These are phyloP conservation scores for Sorghum bicolor DNA, from an alignment of 176 grass and related monocot species.

Conservation along the genomic window Sorghum_bicolor_NCBIv3 NC_012873.2:10890501-10891000, in stretches of 20 bases:
- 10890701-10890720: neutral
- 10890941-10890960: neutral
- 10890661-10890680: neutral
- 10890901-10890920: neutral
- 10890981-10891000: neutral
- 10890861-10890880: neutral
- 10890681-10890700: neutral
- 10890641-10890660: constrained; percentile 36
- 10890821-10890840: neutral
- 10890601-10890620: constrained; percentile 89
- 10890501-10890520: neutral
- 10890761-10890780: neutral
- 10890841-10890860: neutral
- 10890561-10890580: constrained; percentile 4
- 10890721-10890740: constrained; percentile 1
- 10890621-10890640: constrained; percentile 58
- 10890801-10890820: neutral
- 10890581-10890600: constrained; percentile 88
- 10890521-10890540: neutral
- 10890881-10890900: neutral
- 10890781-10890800: neutral
- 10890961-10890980: neutral
- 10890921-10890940: neutral
- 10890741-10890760: constrained; percentile 2
- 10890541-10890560: neutral